Evolutionary conservation across 2,329 filamentous ascomycete species (phyloP).

Genomic region (Nemania sp.): DNA sequence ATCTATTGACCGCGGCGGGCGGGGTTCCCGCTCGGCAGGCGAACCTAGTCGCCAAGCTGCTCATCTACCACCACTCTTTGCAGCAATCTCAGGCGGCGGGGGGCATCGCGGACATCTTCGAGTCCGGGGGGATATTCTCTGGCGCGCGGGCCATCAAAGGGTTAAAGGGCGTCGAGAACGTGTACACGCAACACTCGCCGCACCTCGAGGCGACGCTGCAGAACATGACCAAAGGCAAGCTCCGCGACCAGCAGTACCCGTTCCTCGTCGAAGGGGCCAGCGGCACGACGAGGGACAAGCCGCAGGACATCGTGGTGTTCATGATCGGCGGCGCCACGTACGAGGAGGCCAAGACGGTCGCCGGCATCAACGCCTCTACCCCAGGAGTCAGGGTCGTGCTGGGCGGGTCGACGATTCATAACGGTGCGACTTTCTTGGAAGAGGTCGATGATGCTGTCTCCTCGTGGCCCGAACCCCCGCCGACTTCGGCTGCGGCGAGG

Average conservation of each 20-base stretch:
- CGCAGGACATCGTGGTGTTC: conserved; percentile 94
- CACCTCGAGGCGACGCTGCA: conserved; percentile 85
- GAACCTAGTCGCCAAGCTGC: conserved; percentile 77
- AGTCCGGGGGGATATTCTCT: conserved; percentile 87
- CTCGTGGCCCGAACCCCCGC: conserved; percentile 75
- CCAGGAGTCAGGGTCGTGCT: conserved; percentile 88
- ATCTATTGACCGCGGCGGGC: conserved; percentile 83
- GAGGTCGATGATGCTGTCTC: conserved; percentile 88
- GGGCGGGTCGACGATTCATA: conserved; percentile 86
- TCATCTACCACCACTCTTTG: conserved; percentile 84
- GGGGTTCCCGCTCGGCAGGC: conserved; percentile 75
- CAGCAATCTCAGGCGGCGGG: conserved; percentile 75
- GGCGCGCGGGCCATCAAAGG: conserved; percentile 89
- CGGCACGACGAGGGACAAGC: conserved; percentile 86
- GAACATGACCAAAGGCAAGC: conserved; percentile 86
- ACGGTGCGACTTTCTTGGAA: conserved; percentile 83
- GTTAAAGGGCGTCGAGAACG: conserved; percentile 95
- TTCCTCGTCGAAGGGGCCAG: conserved; percentile 93
- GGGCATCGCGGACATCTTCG: conserved; percentile 89
- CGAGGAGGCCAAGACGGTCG: conserved; percentile 94
- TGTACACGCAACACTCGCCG: conserved; percentile 96
- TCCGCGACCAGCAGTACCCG: conserved; percentile 86
- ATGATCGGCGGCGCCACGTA: conserved; percentile 93
- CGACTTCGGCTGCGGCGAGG: conserved; percentile 63
- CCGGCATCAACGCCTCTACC: conserved; percentile 89